Conservation (phyloP, 116 monocot genomes). For the Zostera marina region DNA sequence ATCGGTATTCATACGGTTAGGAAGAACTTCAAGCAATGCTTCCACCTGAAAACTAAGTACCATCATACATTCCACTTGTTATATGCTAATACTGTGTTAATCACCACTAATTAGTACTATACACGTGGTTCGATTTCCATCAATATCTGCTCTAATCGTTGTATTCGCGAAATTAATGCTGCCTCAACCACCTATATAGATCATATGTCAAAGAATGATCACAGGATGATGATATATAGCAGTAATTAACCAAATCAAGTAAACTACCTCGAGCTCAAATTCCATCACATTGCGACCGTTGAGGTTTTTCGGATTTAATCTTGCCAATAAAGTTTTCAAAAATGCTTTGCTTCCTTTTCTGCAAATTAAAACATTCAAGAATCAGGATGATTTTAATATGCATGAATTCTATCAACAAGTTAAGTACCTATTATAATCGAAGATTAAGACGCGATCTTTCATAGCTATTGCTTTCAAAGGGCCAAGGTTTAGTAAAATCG, state of each 20-base stretch:
- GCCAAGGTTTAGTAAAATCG: conserved; percentile 81
- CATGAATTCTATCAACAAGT: too few species aligned
- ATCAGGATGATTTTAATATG: too few species aligned
- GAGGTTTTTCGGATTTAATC: conserved; percentile 52
- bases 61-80: background rate
- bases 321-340: conserved; percentile 57
- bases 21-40: conserved; percentile 77
- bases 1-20: conserved; percentile 79
- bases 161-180: conserved; percentile 87
- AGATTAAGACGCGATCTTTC: conserved; percentile 76
- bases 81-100: too few species aligned
- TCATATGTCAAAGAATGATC: too few species aligned
- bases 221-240: too few species aligned
- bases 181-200: conserved; percentile 77
- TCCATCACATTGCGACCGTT: conserved; percentile 61
- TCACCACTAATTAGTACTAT: too few species aligned
- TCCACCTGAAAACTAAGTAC: conserved; percentile 28
- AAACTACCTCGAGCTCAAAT: conserved; percentile 85
- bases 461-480: conserved; percentile 83
- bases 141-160: conserved; percentile 63
- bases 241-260: background rate
- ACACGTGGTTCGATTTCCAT: conserved; percentile 91
- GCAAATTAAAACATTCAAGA: too few species aligned
- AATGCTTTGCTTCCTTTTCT: conserved; percentile 85
- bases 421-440: conserved; percentile 65